These are phyloP conservation scores for Sanghuangporus sanghuang DNA, from an alignment of 1,284 basidiomycete genomes.

Conservation along the genomic window DNA sequence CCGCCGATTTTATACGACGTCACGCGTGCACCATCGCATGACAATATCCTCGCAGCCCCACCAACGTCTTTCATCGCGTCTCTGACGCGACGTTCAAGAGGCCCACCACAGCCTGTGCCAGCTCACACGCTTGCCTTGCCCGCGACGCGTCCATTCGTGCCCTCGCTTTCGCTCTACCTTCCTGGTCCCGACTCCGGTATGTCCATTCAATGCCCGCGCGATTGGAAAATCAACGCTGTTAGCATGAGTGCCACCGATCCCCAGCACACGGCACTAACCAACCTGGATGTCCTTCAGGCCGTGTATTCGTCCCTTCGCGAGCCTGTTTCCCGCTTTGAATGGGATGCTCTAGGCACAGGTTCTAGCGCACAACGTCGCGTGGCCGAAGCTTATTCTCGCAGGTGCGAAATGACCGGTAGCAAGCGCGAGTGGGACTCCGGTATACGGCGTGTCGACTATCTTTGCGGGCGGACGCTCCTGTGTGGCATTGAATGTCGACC, in stretches of 20 bases:
- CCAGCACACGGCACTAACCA: slow-evolving; percentile 40
- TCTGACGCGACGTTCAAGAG: slow-evolving; percentile 10
- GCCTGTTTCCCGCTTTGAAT: slow-evolving; percentile 59
- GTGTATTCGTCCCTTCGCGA: slow-evolving; percentile 50
- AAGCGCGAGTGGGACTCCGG: slow-evolving; percentile 56
- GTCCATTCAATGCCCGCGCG: slow-evolving; percentile 32
- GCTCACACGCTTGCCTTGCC: slow-evolving; percentile 53
- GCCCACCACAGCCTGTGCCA: slow-evolving; percentile 37
- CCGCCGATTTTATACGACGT: slow-evolving; percentile 41
- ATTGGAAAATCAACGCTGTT: slow-evolving; percentile 26
- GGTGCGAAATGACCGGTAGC: slow-evolving; percentile 55
- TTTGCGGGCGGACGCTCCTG: slow-evolving; percentile 54
- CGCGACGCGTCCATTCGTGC: slow-evolving; percentile 54
- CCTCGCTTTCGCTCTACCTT: slow-evolving; percentile 49
- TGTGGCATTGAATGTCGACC: slow-evolving; percentile 51
- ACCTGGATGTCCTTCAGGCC: slow-evolving; percentile 57
- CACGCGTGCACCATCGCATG: slow-evolving; percentile 49
- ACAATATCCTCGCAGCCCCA: slow-evolving; percentile 50
- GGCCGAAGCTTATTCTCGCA: slow-evolving; percentile 54
- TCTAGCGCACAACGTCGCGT: slow-evolving; percentile 48
- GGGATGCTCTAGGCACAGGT: slow-evolving; percentile 54
- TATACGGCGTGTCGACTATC: slow-evolving; percentile 60
- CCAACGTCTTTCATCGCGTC: slow-evolving; percentile 32
- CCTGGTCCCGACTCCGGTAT: slow-evolving; percentile 61
- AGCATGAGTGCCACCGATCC: slow-evolving; percentile 28